These are phyloP conservation scores for Cercospora sp. DNA, from an alignment of 2,329 filamentous ascomycete species.

Conservation along the genomic window DNA sequence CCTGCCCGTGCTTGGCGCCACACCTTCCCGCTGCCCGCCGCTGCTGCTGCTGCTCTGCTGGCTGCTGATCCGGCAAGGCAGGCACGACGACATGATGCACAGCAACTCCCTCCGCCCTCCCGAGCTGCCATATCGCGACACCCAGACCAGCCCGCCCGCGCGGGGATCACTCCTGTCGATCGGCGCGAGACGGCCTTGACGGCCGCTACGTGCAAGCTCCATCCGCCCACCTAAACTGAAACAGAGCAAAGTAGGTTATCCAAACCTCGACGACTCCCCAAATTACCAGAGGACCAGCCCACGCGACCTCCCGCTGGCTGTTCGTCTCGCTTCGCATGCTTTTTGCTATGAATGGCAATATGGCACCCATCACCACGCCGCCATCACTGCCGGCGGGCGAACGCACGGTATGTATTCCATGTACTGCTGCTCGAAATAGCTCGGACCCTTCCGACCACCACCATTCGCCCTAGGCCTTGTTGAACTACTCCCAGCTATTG, in stretches of 20 bases:
- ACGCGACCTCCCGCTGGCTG: background rate
- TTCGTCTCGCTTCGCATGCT: constrained; percentile 3
- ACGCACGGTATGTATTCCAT: background rate
- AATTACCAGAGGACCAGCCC: background rate
- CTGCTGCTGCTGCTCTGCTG: background rate
- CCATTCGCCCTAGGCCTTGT: background rate
- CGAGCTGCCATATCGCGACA: background rate
- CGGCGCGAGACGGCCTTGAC: background rate
- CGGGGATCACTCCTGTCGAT: constrained; percentile 9
- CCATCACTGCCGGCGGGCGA: background rate
- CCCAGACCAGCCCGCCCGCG: constrained; percentile 4
- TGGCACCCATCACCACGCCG: background rate
- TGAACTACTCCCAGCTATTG: background rate
- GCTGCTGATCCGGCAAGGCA: constrained; percentile 2
- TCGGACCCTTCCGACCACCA: background rate
- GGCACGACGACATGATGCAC: background rate
- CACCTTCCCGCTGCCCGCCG: background rate
- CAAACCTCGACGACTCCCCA: background rate
- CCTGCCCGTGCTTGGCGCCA: background rate
- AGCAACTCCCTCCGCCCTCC: background rate
- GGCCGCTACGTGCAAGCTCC: background rate
- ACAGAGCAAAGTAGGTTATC: constrained; percentile 5
- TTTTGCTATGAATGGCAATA: background rate
- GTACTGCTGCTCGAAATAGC: background rate
- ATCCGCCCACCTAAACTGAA: constrained; percentile 8